phyloP scores from a whole-genome alignment of 768 basidiomycete species.

The Lactifluus pinguis region DNA sequence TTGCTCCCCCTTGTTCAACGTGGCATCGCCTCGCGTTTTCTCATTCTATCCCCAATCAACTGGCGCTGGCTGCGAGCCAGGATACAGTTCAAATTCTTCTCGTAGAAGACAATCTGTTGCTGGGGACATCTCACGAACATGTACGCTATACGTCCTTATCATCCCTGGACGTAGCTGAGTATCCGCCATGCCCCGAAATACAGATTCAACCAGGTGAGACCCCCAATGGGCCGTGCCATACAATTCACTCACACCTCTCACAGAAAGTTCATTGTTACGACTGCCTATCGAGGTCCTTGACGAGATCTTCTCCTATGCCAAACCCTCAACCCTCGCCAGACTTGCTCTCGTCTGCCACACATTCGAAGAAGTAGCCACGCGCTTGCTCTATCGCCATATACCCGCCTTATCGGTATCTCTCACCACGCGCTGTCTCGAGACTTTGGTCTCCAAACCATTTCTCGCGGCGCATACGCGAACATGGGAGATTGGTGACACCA shows the following conservation, averaged over 20 bases:
- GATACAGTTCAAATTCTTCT: not conserved
- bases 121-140: not conserved
- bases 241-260: not conserved
- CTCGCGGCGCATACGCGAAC: slow-evolving; percentile 14
- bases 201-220: slow-evolving; percentile 5
- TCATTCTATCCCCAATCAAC: not conserved
- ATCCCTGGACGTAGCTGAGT: not conserved
- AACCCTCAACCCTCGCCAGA: slow-evolving; percentile 4
- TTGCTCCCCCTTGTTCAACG: not conserved
- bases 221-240: not conserved
- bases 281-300: slow-evolving; percentile 17
- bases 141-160: not conserved
- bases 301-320: slow-evolving; percentile 13
- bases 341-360: slow-evolving; percentile 3
- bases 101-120: not conserved
- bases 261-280: not conserved
- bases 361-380: slow-evolving; percentile 12
- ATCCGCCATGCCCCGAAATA: not conserved
- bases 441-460: slow-evolving; percentile 8
- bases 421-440: slow-evolving; percentile 11
- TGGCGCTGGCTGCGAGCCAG: not conserved
- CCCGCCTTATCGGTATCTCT: slow-evolving; percentile 11
- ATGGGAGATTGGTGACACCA: slow-evolving; percentile 15
- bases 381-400: slow-evolving; percentile 18
- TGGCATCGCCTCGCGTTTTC: not conserved